Conservation (phyloP, 179 eudicot genomes). For the Gypsophila paniculata region DNA sequence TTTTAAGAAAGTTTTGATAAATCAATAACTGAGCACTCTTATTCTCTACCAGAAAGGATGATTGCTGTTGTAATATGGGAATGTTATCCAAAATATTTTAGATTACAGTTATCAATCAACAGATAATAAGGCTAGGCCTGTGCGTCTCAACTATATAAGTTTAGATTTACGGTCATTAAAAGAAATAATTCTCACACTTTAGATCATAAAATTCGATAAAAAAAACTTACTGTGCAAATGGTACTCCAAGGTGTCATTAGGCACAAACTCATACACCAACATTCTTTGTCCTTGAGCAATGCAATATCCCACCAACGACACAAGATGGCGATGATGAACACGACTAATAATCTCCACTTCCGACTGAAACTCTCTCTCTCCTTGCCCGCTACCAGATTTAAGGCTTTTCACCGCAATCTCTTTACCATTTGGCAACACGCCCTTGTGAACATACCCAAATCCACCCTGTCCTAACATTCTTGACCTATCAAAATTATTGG, state of each 20-base stretch:
- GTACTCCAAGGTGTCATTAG: conserved; percentile 70
- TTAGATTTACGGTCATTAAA: too few species aligned
- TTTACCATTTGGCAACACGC: conserved; percentile 59
- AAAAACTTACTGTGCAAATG: conserved; percentile 72
- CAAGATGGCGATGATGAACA: conserved; percentile 91
- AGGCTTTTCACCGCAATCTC: conserved; percentile 80
- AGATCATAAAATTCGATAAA: too few species aligned
- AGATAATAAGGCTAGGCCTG: too few species aligned
- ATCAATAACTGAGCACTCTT: neutral
- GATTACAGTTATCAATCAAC: too few species aligned
- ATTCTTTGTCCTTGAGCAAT: conserved; percentile 66
- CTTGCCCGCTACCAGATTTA: conserved; percentile 88
- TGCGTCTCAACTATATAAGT: too few species aligned
- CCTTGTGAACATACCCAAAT: conserved; percentile 81
- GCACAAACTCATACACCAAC: conserved; percentile 87
- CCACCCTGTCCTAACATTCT: conserved; percentile 88
- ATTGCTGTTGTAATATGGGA: too few species aligned
- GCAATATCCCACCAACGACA: conserved; percentile 86
- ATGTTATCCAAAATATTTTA: too few species aligned
- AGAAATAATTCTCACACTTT: neutral
- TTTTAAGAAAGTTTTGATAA: neutral
- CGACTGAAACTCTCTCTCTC: conserved; percentile 82
- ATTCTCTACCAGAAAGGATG: too few species aligned
- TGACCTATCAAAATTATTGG: conserved; percentile 56
- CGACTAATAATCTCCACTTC: conserved; percentile 95